phyloP scores from a whole-genome alignment of 352 stramenopile species.

The Globisporangium perplexum region DNA sequence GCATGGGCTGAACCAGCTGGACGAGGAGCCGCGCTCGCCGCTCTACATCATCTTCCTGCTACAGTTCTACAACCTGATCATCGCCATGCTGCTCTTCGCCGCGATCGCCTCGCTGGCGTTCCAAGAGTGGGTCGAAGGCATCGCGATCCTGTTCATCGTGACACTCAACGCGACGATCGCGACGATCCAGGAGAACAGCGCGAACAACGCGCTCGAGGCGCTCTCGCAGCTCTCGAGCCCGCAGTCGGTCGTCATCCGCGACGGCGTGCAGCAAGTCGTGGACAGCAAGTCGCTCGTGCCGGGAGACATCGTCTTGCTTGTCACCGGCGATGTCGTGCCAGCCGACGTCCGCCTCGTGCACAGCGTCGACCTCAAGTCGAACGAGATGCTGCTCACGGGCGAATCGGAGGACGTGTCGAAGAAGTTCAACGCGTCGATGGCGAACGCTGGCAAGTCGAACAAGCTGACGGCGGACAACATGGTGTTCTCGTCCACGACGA shows the following conservation, averaged over 20 bases:
- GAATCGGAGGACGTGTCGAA: constrained; percentile 85
- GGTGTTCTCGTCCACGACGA: constrained; percentile 90
- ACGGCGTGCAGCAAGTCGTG: constrained; percentile 49
- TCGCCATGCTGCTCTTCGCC: constrained; percentile 55
- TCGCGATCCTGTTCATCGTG: constrained; percentile 65
- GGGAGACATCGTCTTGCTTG: constrained; percentile 86
- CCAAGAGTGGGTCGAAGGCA: constrained; percentile 62
- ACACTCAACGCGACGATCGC: constrained; percentile 54
- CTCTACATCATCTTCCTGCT: constrained; percentile 62
- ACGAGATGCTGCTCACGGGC: constrained; percentile 94
- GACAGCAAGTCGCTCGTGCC: constrained; percentile 68
- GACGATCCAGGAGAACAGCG: constrained; percentile 58
- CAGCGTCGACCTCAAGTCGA: constrained; percentile 83
- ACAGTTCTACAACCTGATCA: constrained; percentile 83
- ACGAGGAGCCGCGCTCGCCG: constrained; percentile 51
- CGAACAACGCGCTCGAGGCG: constrained; percentile 53
- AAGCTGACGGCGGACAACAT: constrained; percentile 83
- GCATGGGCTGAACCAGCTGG: constrained; percentile 53
- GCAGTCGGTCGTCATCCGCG: constrained; percentile 58
- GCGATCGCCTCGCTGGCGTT: constrained; percentile 46
- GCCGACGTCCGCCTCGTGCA: constrained; percentile 88
- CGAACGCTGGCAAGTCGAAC: constrained; percentile 14
- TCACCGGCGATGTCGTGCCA: constrained; percentile 91
- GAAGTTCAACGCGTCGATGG: constrained; percentile 40
- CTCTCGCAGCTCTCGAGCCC: constrained; percentile 59